Percentiles rank a stretch among this genome's conserved stretches.
Conservation (phyloP, 2,329 filamentous ascomycete genomes). For the Trichocomaceae sp. region DNA sequence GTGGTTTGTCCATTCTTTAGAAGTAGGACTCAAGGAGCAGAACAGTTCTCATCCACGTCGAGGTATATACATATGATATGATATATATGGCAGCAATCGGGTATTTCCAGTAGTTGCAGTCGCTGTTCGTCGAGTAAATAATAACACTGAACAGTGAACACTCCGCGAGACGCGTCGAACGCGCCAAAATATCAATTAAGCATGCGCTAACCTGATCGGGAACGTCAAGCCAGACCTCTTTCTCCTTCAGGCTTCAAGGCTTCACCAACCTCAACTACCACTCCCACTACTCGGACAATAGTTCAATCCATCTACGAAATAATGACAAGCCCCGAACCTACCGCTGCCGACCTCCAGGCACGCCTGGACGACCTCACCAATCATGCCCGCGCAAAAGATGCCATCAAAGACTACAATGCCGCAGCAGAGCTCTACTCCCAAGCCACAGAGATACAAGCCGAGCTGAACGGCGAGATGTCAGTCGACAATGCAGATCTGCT, state of each 20-base stretch:
- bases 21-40: no score
- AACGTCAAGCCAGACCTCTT: not conserved
- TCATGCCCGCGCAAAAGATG: slow-evolving; percentile 76
- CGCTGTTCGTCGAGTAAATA: no score
- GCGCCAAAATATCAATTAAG: slow-evolving; percentile 2
- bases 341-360: slow-evolving; percentile 44
- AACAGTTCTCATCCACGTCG: not conserved
- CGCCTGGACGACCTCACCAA: slow-evolving; percentile 71
- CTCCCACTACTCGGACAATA: not conserved
- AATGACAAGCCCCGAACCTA: slow-evolving; percentile 16
- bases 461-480: slow-evolving; percentile 86
- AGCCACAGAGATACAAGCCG: slow-evolving; percentile 82
- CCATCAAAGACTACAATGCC: slow-evolving; percentile 78
- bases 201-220: not conserved
- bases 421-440: slow-evolving; percentile 83
- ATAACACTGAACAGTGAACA: no score
- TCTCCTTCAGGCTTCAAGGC: no score
- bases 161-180: slow-evolving; percentile 5
- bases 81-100: not conserved
- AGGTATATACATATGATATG: no score
- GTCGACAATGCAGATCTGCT: slow-evolving; percentile 88
- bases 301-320: not conserved
- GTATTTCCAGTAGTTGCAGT: not conserved
- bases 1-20: slow-evolving; percentile 20
- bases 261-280: not conserved